Conservation (phyloP, 2,329 filamentous ascomycete species). For the Graphilbum fragrans region DNA sequence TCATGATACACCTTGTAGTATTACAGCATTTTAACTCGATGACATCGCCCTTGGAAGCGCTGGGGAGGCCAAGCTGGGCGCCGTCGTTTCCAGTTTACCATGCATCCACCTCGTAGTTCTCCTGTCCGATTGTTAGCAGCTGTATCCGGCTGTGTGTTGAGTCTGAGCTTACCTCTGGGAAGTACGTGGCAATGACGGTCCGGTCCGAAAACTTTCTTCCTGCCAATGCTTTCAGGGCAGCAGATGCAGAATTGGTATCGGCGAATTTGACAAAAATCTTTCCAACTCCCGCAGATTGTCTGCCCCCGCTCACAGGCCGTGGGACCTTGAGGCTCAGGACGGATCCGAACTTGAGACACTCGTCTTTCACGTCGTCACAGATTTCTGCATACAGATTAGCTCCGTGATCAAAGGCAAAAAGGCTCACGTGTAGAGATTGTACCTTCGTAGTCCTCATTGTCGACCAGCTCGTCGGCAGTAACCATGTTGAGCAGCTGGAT, state of each 20-base stretch:
- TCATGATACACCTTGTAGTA: too few species aligned
- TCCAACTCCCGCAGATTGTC: slow-evolving; percentile 79
- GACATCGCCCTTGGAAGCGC: too few species aligned
- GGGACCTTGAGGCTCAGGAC: slow-evolving; percentile 89
- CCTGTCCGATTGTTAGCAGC: slow-evolving; percentile 37
- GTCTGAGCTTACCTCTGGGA: slow-evolving; percentile 59
- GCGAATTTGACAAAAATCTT: slow-evolving; percentile 98
- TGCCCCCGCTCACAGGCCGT: slow-evolving; percentile 68
- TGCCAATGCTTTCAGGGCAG: slow-evolving; percentile 78
- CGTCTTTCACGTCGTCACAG: slow-evolving; percentile 82
- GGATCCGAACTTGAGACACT: slow-evolving; percentile 82
- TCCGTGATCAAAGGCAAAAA: background rate
- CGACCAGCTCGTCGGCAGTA: slow-evolving; percentile 85
- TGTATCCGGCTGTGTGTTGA: background rate
- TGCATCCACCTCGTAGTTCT: slow-evolving; percentile 86
- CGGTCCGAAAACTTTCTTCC: slow-evolving; percentile 93
- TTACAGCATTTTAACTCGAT: too few species aligned
- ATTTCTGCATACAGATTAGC: slow-evolving; percentile 89
- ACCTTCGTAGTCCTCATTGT: slow-evolving; percentile 94
- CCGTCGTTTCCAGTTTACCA: slow-evolving; percentile 53
- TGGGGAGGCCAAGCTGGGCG: too few species aligned
- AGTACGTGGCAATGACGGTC: slow-evolving; percentile 93
- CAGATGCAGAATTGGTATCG: slow-evolving; percentile 61
- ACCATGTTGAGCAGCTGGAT: slow-evolving; percentile 97
- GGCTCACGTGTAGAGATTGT: slow-evolving; percentile 15